A percentile compares a stretch with the other conserved stretches of the same genome.
Conservation (phyloP, 208 protist species). For the Crithidia sp. region DNA sequence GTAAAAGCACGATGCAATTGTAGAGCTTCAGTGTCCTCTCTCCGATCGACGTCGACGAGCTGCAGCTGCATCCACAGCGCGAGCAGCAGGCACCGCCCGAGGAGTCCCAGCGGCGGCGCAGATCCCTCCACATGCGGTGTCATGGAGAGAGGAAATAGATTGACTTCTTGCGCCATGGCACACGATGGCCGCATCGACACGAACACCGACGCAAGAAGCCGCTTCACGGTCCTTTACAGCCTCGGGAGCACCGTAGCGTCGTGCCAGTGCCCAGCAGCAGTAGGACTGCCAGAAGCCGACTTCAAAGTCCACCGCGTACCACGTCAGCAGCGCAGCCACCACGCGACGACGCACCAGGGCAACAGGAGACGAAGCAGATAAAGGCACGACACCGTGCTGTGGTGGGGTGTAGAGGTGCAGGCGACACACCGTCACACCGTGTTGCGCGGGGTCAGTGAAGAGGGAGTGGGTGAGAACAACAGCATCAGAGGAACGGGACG, state of each 20-base stretch:
- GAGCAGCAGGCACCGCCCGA: conserved; percentile 26
- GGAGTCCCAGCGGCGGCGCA: neutral
- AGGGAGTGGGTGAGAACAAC: conserved; percentile 6
- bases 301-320: conserved; percentile 30
- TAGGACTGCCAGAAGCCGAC: conserved; percentile 10
- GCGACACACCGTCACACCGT: conserved; percentile 22
- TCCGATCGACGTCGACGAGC: conserved; percentile 17
- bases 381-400: neutral
- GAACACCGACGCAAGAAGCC: neutral
- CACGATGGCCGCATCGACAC: conserved; percentile 7
- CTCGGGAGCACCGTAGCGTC: neutral
- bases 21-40: neutral
- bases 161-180: neutral
- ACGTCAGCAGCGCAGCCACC: conserved; percentile 15
- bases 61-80: conserved; percentile 25
- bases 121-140: too few species aligned
- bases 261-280: conserved; percentile 1
- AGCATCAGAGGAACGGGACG: too few species aligned
- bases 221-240: too few species aligned
- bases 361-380: neutral
- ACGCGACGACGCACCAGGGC: neutral
- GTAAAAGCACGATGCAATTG: neutral
- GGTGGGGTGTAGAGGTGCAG: conserved; percentile 6
- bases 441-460: conserved; percentile 7
- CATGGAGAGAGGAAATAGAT: too few species aligned